These are phyloP conservation scores for Pyrenochaeta sp. DNA, from an alignment of 2,329 filamentous ascomycete species.

Conservation along the genomic window DNA sequence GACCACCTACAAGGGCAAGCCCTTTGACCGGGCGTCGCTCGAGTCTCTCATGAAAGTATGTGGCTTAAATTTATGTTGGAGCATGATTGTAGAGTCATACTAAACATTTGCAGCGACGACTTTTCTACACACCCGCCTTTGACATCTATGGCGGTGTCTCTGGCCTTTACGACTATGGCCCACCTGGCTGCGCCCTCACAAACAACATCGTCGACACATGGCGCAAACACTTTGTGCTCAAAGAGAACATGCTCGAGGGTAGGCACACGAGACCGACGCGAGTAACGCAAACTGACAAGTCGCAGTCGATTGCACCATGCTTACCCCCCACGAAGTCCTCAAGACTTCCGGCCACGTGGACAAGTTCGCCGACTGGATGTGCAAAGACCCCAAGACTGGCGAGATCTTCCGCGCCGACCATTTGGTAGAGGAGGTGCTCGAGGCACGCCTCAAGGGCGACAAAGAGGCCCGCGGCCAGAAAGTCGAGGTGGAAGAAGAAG, in stretches of 20 bases:
- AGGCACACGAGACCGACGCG: conserved; percentile 18
- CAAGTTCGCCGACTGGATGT: conserved; percentile 99
- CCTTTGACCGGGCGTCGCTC: conserved; percentile 81
- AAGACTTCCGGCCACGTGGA: conserved; percentile 95
- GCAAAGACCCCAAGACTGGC: conserved; percentile 96
- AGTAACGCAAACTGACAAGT: conserved; percentile 21
- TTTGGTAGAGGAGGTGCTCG: conserved; percentile 92
- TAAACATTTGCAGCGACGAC: conserved; percentile 42
- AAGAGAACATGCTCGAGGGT: conserved; percentile 90
- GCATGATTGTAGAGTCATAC: conserved; percentile 23
- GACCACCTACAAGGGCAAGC: conserved; percentile 76
- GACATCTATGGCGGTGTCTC: conserved; percentile 91
- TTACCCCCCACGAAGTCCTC: conserved; percentile 91
- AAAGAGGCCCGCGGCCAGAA: conserved; percentile 89
- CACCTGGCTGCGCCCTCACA: conserved; percentile 84
- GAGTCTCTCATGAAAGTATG: conserved; percentile 87
- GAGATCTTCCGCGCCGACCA: conserved; percentile 97
- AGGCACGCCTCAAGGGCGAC: conserved; percentile 85
- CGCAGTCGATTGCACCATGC: conserved; percentile 82
- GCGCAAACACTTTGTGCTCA: conserved; percentile 91
- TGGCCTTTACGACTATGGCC: conserved; percentile 93
- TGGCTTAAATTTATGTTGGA: conserved; percentile 47
- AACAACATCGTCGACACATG: conserved; percentile 87
- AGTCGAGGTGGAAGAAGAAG: conserved; percentile 76
- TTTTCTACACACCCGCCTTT: conserved; percentile 92